These are phyloP conservation scores for Neospora caninum DNA, from an alignment of 169 alveolate species.

Conservation along the genomic window DNA sequence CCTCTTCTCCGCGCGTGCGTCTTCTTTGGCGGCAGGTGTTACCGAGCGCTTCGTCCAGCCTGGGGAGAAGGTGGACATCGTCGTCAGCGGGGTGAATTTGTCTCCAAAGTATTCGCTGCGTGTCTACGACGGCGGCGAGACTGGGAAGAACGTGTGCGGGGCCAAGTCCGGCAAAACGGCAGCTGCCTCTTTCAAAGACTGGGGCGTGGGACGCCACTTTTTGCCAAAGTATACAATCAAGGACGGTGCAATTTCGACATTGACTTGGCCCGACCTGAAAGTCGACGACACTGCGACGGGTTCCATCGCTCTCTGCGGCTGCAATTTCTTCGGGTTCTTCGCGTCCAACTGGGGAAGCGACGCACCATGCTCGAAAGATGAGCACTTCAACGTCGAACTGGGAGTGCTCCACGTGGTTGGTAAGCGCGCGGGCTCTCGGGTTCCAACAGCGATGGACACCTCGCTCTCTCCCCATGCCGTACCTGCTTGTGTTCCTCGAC, in stretches of 20 bases:
- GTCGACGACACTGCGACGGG: not conserved
- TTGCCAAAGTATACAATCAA: not conserved
- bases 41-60: not conserved
- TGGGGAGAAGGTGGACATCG: not conserved
- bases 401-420: not conserved
- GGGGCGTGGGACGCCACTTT: not conserved
- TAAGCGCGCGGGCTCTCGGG: no score
- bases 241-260: not conserved
- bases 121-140: not conserved
- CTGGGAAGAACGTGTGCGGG: not conserved
- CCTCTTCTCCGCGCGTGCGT: not conserved
- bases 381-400: not conserved
- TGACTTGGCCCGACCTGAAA: not conserved
- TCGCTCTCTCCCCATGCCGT: no score
- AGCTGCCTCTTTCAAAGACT: not conserved
- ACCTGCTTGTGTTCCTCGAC: no score
- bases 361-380: not conserved
- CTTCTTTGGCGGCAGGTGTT: not conserved
- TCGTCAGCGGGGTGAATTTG: not conserved
- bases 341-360: not conserved
- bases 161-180: not conserved
- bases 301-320: not conserved
- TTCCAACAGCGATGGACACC: no score
- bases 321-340: not conserved
- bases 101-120: not conserved